A percentile compares a stretch with the other conserved stretches of the same genome.
Evolutionary conservation across 2,329 filamentous ascomycete genomes (phyloP).

Genomic region (Cladobotryum mycophilum): DNA sequence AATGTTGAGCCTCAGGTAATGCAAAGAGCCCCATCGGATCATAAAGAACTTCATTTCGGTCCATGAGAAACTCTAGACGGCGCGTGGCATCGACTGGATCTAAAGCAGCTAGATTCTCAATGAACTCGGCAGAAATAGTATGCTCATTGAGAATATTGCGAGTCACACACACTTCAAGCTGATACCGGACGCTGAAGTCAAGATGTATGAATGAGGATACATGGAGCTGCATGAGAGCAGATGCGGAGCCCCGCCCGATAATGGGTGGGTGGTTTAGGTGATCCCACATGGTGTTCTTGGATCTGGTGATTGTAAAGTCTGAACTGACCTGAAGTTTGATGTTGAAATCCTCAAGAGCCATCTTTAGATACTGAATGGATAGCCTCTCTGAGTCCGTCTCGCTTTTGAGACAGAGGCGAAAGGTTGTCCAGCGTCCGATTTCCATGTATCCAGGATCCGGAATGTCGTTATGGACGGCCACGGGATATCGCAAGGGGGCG

Average conservation of each 20-base stretch:
- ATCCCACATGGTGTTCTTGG: constrained; percentile 24
- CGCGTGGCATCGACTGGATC: constrained; percentile 48
- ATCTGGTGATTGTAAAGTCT: constrained; percentile 34
- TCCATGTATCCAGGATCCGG: constrained; percentile 20
- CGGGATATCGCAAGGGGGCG: constrained; percentile 21
- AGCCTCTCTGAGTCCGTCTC: constrained; percentile 19
- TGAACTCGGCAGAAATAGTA: constrained; percentile 61
- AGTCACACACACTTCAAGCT: constrained; percentile 90
- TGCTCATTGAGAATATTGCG: constrained; percentile 70
- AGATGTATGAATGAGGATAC: constrained; percentile 32
- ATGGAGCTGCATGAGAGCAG: constrained; percentile 22
- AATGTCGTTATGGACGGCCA: background rate
- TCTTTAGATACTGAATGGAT: constrained; percentile 37
- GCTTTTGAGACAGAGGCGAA: constrained; percentile 39
- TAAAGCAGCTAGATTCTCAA: constrained; percentile 49
- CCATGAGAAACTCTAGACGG: constrained; percentile 68
- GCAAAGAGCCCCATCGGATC: constrained; percentile 69
- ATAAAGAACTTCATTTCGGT: constrained; percentile 54
- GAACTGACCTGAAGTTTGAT: constrained; percentile 42
- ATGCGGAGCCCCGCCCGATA: constrained; percentile 17
- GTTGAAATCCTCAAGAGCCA: constrained; percentile 66
- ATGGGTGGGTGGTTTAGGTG: constrained; percentile 22
- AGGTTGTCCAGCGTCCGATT: constrained; percentile 52
- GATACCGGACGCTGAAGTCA: constrained; percentile 72
- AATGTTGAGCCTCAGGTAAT: constrained; percentile 42